These are phyloP conservation scores for Phytophthora hibernalis DNA, from an alignment of 352 stramenopile genomes.

Conservation along the genomic window DNA sequence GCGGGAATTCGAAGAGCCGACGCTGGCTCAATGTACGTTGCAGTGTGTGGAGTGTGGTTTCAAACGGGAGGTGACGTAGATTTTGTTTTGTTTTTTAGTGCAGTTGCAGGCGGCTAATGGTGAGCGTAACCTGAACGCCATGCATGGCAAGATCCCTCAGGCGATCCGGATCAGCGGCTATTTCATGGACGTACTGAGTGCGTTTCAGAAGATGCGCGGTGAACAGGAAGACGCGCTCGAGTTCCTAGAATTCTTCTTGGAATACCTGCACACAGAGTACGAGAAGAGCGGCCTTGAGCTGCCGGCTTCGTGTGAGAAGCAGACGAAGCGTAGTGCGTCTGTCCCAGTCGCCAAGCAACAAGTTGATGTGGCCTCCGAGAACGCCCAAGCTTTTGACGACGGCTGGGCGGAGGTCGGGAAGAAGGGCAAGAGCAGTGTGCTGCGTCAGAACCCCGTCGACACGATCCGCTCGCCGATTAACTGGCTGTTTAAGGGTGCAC, in stretches of 20 bases:
- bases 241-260: constrained; percentile 89
- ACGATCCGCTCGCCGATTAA: constrained; percentile 78
- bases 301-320: constrained; percentile 61
- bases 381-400: constrained; percentile 54
- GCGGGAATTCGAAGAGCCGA: constrained; percentile 84
- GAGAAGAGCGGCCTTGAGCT: constrained; percentile 72
- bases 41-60: not conserved
- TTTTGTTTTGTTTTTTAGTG: constrained; percentile 28
- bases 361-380: constrained; percentile 24
- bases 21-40: constrained; percentile 66
- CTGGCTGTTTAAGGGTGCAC: constrained; percentile 84
- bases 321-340: constrained; percentile 54
- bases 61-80: not conserved
- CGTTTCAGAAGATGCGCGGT: constrained; percentile 84
- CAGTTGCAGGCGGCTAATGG: constrained; percentile 31
- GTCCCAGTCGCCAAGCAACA: constrained; percentile 5
- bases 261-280: constrained; percentile 86
- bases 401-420: constrained; percentile 85
- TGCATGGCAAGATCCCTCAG: constrained; percentile 62
- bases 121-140: constrained; percentile 32
- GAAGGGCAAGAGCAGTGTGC: constrained; percentile 76
- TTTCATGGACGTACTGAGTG: constrained; percentile 83
- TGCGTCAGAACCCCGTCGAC: constrained; percentile 79
- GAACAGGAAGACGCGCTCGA: constrained; percentile 87
- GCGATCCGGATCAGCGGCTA: constrained; percentile 84